Conservation (phyloP, 2,329 filamentous ascomycete species). For the Pyrenochaeta sp. region DNA sequence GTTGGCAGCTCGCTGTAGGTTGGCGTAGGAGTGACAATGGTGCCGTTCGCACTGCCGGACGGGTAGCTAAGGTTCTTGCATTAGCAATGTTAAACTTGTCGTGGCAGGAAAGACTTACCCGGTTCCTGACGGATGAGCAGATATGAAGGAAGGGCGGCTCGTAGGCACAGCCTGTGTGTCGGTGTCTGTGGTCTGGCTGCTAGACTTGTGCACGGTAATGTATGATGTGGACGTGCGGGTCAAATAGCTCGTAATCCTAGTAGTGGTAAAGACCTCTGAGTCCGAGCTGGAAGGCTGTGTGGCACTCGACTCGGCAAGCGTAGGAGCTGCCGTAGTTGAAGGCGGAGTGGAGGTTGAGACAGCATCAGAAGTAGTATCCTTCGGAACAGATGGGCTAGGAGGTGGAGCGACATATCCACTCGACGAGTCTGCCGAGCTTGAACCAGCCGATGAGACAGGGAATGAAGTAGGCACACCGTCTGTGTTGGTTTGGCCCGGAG, state of each 20-base stretch:
- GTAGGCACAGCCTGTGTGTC: conserved; percentile 26
- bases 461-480: conserved; percentile 7
- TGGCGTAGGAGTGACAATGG: conserved; percentile 30
- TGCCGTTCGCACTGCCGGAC: conserved; percentile 29
- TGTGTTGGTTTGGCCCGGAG: conserved; percentile 7
- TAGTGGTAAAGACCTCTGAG: conserved; percentile 25
- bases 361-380: conserved; percentile 1
- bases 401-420: conserved; percentile 6
- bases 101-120: conserved; percentile 24
- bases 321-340: conserved; percentile 7
- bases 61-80: conserved; percentile 16
- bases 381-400: conserved; percentile 4
- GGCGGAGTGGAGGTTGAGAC: not conserved
- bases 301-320: conserved; percentile 1
- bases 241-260: conserved; percentile 34
- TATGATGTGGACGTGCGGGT: conserved; percentile 30
- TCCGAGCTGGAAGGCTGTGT: too few species aligned
- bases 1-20: conserved; percentile 30
- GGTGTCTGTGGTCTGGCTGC: conserved; percentile 17
- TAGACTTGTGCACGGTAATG: conserved; percentile 17
- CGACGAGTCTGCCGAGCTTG: conserved; percentile 3
- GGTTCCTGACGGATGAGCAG: conserved; percentile 30
- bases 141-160: conserved; percentile 24
- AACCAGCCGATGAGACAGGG: conserved; percentile 3
- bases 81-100: conserved; percentile 6